These are phyloP conservation scores for Gelatoporia subvermispora DNA, from an alignment of 768 basidiomycete species.

Conservation along the genomic window DNA sequence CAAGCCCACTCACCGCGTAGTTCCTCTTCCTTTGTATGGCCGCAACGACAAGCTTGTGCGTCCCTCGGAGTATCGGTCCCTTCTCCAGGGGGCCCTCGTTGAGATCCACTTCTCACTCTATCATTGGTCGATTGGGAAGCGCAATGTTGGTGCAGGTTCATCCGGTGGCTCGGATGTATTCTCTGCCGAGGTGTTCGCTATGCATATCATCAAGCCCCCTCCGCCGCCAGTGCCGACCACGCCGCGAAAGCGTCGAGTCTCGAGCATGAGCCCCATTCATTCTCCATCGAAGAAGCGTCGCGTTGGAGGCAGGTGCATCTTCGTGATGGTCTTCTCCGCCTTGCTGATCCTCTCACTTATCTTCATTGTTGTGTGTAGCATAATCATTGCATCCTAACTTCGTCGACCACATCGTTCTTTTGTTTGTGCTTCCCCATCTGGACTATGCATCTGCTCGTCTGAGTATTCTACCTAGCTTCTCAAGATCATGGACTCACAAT, in stretches of 20 bases:
- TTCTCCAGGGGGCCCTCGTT: background rate
- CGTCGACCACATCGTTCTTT: no score
- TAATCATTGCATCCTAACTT: no score
- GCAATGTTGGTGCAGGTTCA: background rate
- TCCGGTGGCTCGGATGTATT: background rate
- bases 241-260: background rate
- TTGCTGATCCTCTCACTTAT: no score
- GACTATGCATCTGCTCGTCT: no score
- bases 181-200: background rate
- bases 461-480: no score
- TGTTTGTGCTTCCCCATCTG: no score
- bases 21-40: background rate
- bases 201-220: background rate
- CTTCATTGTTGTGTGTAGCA: no score
- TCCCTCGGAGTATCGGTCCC: background rate
- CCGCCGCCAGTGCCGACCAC: background rate
- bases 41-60: background rate
- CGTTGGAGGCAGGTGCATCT: no score
- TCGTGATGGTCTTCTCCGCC: no score
- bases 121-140: background rate
- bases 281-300: no score
- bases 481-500: no score
- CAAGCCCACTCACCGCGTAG: background rate
- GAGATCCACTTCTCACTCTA: background rate
- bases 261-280: background rate